Evolutionary conservation across 2,329 filamentous ascomycete species (phyloP).

Genomic region (Aspergillus vadensis): DNA sequence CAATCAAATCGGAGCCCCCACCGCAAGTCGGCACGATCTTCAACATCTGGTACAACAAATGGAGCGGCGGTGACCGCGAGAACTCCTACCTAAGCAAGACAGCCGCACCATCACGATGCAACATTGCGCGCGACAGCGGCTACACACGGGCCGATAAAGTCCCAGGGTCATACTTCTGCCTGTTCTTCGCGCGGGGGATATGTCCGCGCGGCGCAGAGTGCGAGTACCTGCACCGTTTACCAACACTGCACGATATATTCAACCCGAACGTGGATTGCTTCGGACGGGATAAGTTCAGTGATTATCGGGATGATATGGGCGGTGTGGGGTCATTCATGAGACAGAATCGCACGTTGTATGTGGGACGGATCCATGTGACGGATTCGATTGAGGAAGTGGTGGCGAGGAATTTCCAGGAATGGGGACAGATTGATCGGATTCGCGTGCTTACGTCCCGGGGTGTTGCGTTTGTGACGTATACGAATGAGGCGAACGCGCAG

Average conservation of each 20-base stretch:
- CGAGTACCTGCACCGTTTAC: constrained; percentile 88
- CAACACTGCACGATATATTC: constrained; percentile 83
- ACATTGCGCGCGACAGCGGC: constrained; percentile 75
- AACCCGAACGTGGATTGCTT: constrained; percentile 96
- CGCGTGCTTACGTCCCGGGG: constrained; percentile 86
- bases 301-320: constrained; percentile 97
- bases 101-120: constrained; percentile 81
- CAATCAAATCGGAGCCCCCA: constrained; percentile 79
- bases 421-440: constrained; percentile 86
- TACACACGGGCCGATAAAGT: constrained; percentile 78
- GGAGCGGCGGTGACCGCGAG: constrained; percentile 92
- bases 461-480: constrained; percentile 93
- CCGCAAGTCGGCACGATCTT: constrained; percentile 93
- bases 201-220: constrained; percentile 84
- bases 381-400: constrained; percentile 98
- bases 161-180: constrained; percentile 83
- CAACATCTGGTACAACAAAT: constrained; percentile 99
- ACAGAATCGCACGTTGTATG: constrained; percentile 90
- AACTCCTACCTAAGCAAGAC: constrained; percentile 85
- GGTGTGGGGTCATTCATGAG: constrained; percentile 92
- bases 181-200: constrained; percentile 70
- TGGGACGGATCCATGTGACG: constrained; percentile 90
- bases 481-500: constrained; percentile 84
- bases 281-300: constrained; percentile 85
- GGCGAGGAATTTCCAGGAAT: constrained; percentile 92